phyloP scores from a whole-genome alignment of 225 moss, liverwort and hornwort genomes.

The Takakia lepidozioides region DNA sequence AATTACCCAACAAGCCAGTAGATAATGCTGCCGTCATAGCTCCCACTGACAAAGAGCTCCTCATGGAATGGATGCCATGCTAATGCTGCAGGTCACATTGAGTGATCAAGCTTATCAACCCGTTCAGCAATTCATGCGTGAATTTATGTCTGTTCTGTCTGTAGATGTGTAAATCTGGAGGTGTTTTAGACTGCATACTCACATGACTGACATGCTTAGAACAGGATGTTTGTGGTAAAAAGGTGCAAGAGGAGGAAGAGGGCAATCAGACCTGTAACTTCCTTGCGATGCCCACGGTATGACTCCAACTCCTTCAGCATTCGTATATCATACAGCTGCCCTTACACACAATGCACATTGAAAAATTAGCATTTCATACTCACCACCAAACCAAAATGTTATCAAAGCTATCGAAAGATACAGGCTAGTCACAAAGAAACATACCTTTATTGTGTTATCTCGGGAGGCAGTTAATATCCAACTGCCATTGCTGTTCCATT shows the following conservation, averaged over 20 bases:
- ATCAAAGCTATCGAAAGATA: too few species aligned
- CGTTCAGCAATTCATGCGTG: too few species aligned
- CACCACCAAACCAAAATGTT: not conserved
- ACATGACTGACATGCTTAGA: too few species aligned
- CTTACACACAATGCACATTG: not conserved
- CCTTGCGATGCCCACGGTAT: slow-evolving; percentile 95
- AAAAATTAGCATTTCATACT: not conserved
- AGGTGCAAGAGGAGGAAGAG: not conserved
- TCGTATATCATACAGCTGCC: slow-evolving; percentile 93
- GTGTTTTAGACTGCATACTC: too few species aligned
- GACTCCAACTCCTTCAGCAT: slow-evolving; percentile 93
- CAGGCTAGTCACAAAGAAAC: slow-evolving; percentile 2
- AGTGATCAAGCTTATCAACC: too few species aligned
- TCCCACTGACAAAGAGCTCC: slow-evolving; percentile 98
- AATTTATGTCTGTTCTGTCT: too few species aligned
- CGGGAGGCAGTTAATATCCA: slow-evolving; percentile 96
- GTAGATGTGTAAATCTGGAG: too few species aligned
- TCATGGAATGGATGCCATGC: slow-evolving; percentile 99
- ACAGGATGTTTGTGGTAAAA: too few species aligned
- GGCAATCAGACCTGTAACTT: slow-evolving; percentile 89
- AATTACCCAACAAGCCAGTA: slow-evolving; percentile 97
- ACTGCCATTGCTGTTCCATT: slow-evolving; percentile 99
- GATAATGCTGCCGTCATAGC: slow-evolving; percentile 98
- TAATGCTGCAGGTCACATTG: slow-evolving; percentile 67
- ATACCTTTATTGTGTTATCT: slow-evolving; percentile 96